Base-by-base conservation (phyloP, 1,139 yeast genomes). In the Kodamaea suecica region DNA sequence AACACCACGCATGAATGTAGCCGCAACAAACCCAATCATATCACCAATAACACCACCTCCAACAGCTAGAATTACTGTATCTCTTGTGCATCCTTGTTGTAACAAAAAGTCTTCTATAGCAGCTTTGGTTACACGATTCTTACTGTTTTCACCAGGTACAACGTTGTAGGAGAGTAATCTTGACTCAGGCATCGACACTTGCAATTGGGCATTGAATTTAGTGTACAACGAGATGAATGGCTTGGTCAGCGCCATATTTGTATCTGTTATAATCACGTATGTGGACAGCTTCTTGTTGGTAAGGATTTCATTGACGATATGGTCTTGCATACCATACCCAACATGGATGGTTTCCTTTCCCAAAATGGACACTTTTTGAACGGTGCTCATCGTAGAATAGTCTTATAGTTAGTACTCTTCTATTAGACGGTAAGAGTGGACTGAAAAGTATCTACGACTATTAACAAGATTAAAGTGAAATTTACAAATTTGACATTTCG, bases 41-140 rank as follows among this genome's bases (percentile, higher is more conserved):
- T 94, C 99, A 38, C 99, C 99, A 62, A 94, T 90, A 35, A 94
- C 95, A 49, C 99, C 99, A 44, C 99, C 99, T 41, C 98, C 99
- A 41, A 94, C 78, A 4, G 99, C 99, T 39, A 94, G 63, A 39
- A 94, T 80, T 17, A 94, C 90, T 3, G 97, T 88, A 57, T 94
- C 99, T 62, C 98, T 77, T 17, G 97, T 92, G 61, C 99, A 94
- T 17, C 95, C 95, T 52, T 86, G 66, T n/a, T 65, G 55, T 45
- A 94, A 73, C 55, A 94, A 66, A 62, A 75, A 92, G 63, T 94
- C 98, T 63, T 94, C 99, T 40, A 94, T 90, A 15, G 79, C 81
- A 17, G 95, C 97, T 61, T 94, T 94, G 29, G 96, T 88, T 36
- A 78, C 78, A 48, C 98, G 75, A 43, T 78, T 83, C 66, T 94